Percentiles rank a stretch among this genome's conserved stretches.
Conservation (phyloP, 768 basidiomycete genomes). For the Hygrocybe coccinea region DNA sequence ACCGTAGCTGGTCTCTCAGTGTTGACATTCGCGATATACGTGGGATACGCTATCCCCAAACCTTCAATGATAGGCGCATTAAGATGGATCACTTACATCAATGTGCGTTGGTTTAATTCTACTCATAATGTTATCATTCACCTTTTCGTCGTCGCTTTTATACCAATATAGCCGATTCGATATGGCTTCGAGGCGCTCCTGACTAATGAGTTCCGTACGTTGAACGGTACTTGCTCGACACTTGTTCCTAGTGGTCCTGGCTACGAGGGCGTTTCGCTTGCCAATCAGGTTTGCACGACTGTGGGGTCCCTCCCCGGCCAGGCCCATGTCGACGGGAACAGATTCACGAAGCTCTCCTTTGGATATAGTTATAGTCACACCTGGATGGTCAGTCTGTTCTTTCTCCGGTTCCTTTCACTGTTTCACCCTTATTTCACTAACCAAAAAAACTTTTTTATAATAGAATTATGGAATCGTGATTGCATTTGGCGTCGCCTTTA, state of each 20-base stretch:
- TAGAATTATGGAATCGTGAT: slow-evolving; percentile 67
- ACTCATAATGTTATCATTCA: too few species aligned
- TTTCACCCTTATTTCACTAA: too few species aligned
- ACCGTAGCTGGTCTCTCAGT: slow-evolving; percentile 46
- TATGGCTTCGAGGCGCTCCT: slow-evolving; percentile 75
- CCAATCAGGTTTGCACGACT: slow-evolving; percentile 74
- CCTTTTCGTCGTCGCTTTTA: slow-evolving; percentile 7
- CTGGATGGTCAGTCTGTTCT: slow-evolving; percentile 42
- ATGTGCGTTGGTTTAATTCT: slow-evolving; percentile 32
- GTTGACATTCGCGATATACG: slow-evolving; percentile 51
- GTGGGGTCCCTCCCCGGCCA: slow-evolving; percentile 62
- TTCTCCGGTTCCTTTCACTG: slow-evolving; percentile 38
- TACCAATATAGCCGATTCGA: slow-evolving; percentile 48
- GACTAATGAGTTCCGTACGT: slow-evolving; percentile 74
- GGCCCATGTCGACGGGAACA: slow-evolving; percentile 53
- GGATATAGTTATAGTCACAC: slow-evolving; percentile 39
- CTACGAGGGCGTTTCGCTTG: slow-evolving; percentile 50
- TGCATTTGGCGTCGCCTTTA: slow-evolving; percentile 57
- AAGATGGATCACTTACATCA: slow-evolving; percentile 62
- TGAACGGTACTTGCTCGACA: slow-evolving; percentile 55
- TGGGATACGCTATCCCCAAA: slow-evolving; percentile 56
- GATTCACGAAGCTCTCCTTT: slow-evolving; percentile 47
- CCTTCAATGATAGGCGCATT: slow-evolving; percentile 65
- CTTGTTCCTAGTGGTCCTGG: slow-evolving; percentile 60
- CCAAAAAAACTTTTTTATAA: too few species aligned